Evolutionary conservation across 768 basidiomycete genomes (phyloP), one percentile per base, ranked within the genome.

Genomic region (Leccinellum luteum): DNA sequence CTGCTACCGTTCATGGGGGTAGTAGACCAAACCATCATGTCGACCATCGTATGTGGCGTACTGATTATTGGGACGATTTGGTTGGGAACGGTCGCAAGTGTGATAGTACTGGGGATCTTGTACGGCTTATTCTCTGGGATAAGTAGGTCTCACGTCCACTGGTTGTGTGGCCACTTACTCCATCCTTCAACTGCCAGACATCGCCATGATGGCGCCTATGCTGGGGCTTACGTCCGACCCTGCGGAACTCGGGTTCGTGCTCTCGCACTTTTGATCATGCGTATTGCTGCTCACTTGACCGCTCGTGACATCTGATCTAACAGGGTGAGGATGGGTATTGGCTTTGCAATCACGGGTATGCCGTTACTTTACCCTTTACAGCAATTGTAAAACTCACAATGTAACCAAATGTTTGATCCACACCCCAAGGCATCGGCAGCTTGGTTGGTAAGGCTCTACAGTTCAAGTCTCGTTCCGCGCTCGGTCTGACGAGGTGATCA

Each of bases 121-220:
- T 85, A 78, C 54, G 83, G 83, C 1, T 69, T 81, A 49, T 79
- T 81, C 61, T 75, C 73, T 27, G 83, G 81, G 4, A 71, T 73
- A 6, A 73, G 77, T 78, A 51, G 14, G 75, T 68, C 15, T 34
- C 21, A 34, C 1, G 6, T 30, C 21, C 31, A 32, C 31, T 32
- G 13, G 30, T 28, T 13, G 7, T 8, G 14, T 21, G 31, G 30
- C 8, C 28, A 8, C 21, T 14, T 1, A 14, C 2, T 14, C 12
- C 30, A 1, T 15, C 4, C 7, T 28, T 34, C 6, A 8, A 30
- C 3, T 13, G 2, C 7, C 35, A 77, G 78, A 77, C 35, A 66
- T 83, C 12, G 66, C 62, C 1, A 27, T 75, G 56, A 66, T 81
- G 55, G 70, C 78, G 0, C 80, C 82, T 1, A 71, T 80, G 72